Evolutionary conservation across 805 yeast genomes (phyloP).

Genomic region (Saccharomyces jurei): DNA sequence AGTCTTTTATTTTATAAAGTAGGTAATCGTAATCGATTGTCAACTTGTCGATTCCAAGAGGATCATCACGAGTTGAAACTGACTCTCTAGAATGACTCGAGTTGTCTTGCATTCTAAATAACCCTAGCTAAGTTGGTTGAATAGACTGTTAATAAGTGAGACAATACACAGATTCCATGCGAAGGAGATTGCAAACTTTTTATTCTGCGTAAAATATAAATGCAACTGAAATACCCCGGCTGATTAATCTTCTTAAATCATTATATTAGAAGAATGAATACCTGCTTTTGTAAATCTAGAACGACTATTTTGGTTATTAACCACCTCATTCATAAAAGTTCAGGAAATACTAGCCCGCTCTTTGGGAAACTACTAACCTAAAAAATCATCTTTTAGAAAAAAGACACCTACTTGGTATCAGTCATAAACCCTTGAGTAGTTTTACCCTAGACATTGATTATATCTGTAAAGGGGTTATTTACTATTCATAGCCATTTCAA

Average conservation of each 20-base stretch:
- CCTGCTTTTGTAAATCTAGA: too few relatives aligned
- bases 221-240: not conserved
- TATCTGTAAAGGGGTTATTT: slow-evolving; percentile 3
- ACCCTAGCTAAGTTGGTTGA: not conserved
- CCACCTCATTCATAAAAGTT: not conserved
- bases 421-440: not conserved
- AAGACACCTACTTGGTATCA: not conserved
- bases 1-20: slow-evolving; percentile 52
- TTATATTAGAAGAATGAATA: not conserved
- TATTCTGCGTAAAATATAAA: not conserved
- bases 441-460: not conserved
- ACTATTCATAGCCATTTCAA: not conserved
- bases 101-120: slow-evolving; percentile 1
- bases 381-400: not conserved
- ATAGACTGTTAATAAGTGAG: not conserved
- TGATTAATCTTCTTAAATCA: not conserved
- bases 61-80: slow-evolving; percentile 35
- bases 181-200: not conserved
- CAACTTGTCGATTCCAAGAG: slow-evolving; percentile 51
- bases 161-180: not conserved
- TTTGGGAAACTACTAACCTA: not conserved
- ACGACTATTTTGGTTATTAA: not conserved
- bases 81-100: not conserved
- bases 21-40: slow-evolving; percentile 59
- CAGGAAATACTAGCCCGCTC: not conserved